Conservation (phyloP, 176 grass and related monocot genomes). For the Avena insularis region DNA sequence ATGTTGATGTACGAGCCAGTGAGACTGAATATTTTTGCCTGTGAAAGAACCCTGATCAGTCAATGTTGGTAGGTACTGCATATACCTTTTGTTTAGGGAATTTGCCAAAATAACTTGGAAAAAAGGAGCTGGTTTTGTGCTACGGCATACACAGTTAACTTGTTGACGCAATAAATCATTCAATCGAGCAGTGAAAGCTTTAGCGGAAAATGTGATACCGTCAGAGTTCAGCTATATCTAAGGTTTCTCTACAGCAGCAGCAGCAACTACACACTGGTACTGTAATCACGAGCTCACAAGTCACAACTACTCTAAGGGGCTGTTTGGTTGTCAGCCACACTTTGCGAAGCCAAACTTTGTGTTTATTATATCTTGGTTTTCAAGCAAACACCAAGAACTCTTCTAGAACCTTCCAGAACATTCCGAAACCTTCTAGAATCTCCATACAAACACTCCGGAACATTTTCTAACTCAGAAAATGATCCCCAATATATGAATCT, state of each 20-base stretch:
- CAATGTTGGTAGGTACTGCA: neutral
- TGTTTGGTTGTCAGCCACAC: no score
- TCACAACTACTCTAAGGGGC: neutral
- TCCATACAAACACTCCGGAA: no score
- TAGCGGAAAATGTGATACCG: neutral
- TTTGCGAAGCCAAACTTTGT: no score
- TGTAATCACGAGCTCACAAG: neutral
- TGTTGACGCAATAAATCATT: neutral
- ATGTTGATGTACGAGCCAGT: neutral
- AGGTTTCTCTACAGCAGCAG: neutral
- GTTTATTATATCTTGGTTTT: no score
- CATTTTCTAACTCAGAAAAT: no score
- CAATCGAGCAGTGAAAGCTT: neutral
- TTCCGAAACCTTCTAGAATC: no score
- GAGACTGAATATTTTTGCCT: neutral
- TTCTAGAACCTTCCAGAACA: no score
- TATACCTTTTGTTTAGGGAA: neutral
- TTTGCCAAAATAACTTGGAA: neutral
- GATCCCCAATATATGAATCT: no score
- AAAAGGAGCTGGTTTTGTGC: neutral
- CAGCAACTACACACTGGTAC: neutral
- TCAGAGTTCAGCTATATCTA: neutral
- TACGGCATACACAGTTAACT: neutral
- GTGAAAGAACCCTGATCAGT: neutral
- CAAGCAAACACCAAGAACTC: no score